Evolutionary conservation across 2,329 filamentous ascomycete genomes (phyloP), one percentile per base, ranked within the genome.

Genomic region (Fusarium algeriense): DNA sequence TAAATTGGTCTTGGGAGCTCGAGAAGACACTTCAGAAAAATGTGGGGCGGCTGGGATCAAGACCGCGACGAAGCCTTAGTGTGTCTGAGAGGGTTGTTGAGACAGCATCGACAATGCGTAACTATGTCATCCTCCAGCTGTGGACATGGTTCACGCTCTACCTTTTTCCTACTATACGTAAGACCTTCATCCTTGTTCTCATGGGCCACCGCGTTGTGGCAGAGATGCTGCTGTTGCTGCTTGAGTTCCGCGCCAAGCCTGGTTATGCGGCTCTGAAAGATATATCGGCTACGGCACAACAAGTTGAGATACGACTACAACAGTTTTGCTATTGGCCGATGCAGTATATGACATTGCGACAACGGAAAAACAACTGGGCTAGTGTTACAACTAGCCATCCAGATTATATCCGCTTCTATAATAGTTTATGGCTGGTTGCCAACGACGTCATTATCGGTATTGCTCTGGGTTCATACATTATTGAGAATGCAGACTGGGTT

Each of bases 291-390:
- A 98, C 95, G 1, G 96, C 96, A 28, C 96, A 99, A 80, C 96
- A 99, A 81, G 91, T 99, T 38, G 96, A 99, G 81, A 98, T 99
- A 71, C 92, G 96, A 8, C 87, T 99, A 26, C 94, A 98, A 79
- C 96, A 99, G 79, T 98, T 98, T 78, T 98, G 95, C 81, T 99
- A 99, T 80, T 98, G 95, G 95, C 97, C 96, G 4, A 94, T 97
- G 81, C 95, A 99, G 80, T 98, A 98, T 78, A 87, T 95, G 45
- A 98, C 94, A 19, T 82, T 99, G 49, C 91, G 95, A n/a, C 91
- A 93, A 77, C 88, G 95, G 41, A 97, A 97, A 78, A 90, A 91
- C 69, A 94, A 97, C 75, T 98, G 96, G 95, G 93, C 94, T 64
- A 98, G 95, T 79, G 92, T 98, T 60, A 98, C 95, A 1, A 96